Conservation (phyloP, 495 filamentous ascomycete species). For the Trichoderma reesei region DNA sequence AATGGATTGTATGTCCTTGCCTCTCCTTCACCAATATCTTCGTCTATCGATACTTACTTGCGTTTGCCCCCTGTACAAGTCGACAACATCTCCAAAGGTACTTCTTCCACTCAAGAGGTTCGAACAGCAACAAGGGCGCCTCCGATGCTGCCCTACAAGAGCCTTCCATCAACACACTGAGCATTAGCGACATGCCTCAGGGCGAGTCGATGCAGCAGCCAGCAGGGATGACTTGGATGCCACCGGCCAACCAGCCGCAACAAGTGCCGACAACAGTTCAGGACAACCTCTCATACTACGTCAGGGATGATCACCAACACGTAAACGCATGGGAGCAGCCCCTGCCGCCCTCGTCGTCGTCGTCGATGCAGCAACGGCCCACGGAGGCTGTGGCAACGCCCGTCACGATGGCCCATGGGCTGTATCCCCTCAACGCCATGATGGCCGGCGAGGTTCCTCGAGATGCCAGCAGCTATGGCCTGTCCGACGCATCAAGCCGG, state of each 20-base stretch:
- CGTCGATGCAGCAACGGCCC: neutral
- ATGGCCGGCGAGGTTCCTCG: constrained; percentile 16
- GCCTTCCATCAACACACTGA: neutral
- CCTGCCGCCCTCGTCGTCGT: neutral
- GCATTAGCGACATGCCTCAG: neutral
- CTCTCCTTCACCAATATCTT: constrained; percentile 2
- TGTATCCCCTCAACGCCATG: constrained; percentile 6
- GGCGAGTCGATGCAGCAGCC: neutral
- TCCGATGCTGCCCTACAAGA: constrained; percentile 1
- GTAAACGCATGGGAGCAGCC: neutral
- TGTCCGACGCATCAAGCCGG: constrained; percentile 28
- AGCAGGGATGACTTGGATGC: neutral
- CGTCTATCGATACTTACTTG: constrained; percentile 9
- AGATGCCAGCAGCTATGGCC: constrained; percentile 14
- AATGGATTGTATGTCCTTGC: constrained; percentile 9
- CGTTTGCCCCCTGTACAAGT: neutral
- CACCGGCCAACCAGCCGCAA: neutral
- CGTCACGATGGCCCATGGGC: constrained; percentile 3
- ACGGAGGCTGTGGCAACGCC: constrained; percentile 11
- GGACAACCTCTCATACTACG: neutral
- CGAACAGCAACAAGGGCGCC: neutral
- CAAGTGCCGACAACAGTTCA: constrained; percentile 6
- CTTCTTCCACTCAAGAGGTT: constrained; percentile 1
- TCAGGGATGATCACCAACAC: neutral
- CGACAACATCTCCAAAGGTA: constrained; percentile 2